Conservation (phyloP, 805 yeast genomes). For the Candida dendrica region DNA sequence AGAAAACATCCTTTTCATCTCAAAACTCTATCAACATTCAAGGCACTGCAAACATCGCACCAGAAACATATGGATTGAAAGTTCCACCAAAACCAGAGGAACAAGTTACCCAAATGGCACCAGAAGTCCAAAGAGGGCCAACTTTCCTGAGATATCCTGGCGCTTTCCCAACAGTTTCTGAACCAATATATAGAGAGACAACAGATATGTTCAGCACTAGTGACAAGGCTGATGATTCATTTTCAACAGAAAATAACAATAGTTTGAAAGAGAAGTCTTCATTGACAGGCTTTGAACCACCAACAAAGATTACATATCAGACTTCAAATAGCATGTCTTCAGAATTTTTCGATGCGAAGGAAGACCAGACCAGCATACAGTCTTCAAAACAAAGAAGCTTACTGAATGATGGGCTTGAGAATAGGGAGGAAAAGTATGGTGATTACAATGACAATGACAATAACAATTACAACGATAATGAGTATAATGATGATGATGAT, state of each 20-base stretch:
- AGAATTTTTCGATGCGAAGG: slow-evolving; percentile 1
- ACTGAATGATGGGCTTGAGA: not conserved
- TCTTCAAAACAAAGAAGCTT: not conserved
- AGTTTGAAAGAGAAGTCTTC: not conserved
- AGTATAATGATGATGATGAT: not conserved
- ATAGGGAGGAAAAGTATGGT: too few species aligned
- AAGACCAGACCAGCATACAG: not conserved
- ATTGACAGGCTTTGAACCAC: not conserved
- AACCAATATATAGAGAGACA: not conserved
- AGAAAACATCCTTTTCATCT: too few species aligned
- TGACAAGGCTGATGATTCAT: not conserved
- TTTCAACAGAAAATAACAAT: not conserved
- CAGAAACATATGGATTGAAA: too few species aligned
- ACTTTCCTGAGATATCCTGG: not conserved
- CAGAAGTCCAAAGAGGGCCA: not conserved
- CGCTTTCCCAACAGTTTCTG: not conserved
- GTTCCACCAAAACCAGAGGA: not conserved
- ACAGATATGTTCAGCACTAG: not conserved
- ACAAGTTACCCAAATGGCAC: not conserved
- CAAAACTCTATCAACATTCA: too few species aligned
- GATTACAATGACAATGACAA: not conserved
- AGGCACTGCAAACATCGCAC: too few species aligned
- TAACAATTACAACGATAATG: too few species aligned
- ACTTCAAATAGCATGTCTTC: not conserved
- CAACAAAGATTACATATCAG: not conserved